Percentiles rank a stretch among this genome's conserved stretches.
phyloP scores from a whole-genome alignment of 2,329 filamentous ascomycete genomes.

The Corniculantispora saksenae region DNA sequence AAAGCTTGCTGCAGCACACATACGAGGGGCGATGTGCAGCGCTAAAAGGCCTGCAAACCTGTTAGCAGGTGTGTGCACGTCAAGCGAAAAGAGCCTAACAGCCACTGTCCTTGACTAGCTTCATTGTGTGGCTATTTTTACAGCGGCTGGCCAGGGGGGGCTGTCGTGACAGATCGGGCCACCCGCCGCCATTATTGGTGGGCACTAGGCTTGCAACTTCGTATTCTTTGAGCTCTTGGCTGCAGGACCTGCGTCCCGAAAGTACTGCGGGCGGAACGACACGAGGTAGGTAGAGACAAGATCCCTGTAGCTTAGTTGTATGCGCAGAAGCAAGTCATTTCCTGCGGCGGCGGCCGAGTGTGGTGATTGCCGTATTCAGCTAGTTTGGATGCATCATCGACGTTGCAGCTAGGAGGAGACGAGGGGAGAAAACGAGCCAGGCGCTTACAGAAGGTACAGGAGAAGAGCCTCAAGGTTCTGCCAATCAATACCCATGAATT shows the following conservation, averaged over 20 bases:
- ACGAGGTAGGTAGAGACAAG: conserved; percentile 5
- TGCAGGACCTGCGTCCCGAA: conserved; percentile 6
- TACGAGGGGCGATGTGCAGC: neutral
- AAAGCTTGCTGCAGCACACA: neutral
- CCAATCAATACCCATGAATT: neutral
- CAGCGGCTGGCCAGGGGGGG: neutral
- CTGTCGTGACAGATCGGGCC: conserved; percentile 13
- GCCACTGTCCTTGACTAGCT: neutral
- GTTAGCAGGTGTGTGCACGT: neutral
- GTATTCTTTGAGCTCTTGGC: conserved; percentile 15
- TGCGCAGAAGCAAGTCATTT: conserved; percentile 4
- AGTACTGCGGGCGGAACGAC: neutral
- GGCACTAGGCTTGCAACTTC: neutral
- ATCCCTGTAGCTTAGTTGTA: conserved; percentile 8
- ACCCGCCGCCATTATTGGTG: neutral
- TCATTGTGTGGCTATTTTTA: conserved; percentile 10
- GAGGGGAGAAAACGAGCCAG: neutral
- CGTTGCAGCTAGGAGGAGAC: neutral
- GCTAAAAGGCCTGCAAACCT: neutral
- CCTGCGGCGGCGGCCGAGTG: neutral
- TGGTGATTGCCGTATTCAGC: neutral
- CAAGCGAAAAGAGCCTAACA: neutral
- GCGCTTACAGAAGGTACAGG: neutral
- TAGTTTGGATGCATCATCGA: conserved; percentile 4
- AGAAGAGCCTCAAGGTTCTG: neutral